phyloP scores from a whole-genome alignment of 805 yeast species.

The Wickerhamomyces kurtzmanii region DNA sequence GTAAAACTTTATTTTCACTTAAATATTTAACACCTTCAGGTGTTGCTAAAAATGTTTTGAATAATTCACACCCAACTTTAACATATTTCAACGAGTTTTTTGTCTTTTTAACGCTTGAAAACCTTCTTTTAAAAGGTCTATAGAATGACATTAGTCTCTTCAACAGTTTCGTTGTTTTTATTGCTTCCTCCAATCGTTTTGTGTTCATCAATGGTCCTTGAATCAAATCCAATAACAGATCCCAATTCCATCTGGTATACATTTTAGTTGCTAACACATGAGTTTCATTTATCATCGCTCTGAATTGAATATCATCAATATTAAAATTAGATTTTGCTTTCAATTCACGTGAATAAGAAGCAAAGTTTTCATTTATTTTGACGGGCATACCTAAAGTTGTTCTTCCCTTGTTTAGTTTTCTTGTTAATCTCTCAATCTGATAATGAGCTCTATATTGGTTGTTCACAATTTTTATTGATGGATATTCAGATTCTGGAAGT shows the following conservation, averaged over 20 bases:
- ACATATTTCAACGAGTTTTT: conserved; percentile 48
- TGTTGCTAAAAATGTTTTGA: conserved; percentile 52
- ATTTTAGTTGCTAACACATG: conserved; percentile 72
- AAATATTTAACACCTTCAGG: conserved; percentile 61
- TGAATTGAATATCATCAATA: conserved; percentile 56
- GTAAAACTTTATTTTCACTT: conserved; percentile 64
- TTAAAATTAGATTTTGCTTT: conserved; percentile 4
- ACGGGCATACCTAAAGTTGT: conserved; percentile 23
- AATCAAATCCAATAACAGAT: conserved; percentile 55
- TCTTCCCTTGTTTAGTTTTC: conserved; percentile 27
- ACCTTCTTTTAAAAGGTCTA: conserved; percentile 84
- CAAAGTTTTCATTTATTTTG: conserved; percentile 14
- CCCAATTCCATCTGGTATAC: conserved; percentile 85
- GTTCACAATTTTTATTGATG: conserved; percentile 1
- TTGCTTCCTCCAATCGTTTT: conserved; percentile 64
- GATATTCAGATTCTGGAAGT: conserved; percentile 30
- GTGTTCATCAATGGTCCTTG: conserved; percentile 77
- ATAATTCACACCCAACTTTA: conserved; percentile 64
- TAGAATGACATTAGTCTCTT: conserved; percentile 79
- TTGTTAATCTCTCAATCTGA: conserved; percentile 35
- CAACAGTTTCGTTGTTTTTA: conserved; percentile 73
- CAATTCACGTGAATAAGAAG: conserved; percentile 11
- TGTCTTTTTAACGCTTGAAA: conserved; percentile 42
- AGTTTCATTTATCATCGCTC: conserved; percentile 55
- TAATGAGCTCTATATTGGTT: conserved; percentile 23